phyloP scores from a whole-genome alignment of 129 eudicot genomes.

The Artemisia argyi region DNA sequence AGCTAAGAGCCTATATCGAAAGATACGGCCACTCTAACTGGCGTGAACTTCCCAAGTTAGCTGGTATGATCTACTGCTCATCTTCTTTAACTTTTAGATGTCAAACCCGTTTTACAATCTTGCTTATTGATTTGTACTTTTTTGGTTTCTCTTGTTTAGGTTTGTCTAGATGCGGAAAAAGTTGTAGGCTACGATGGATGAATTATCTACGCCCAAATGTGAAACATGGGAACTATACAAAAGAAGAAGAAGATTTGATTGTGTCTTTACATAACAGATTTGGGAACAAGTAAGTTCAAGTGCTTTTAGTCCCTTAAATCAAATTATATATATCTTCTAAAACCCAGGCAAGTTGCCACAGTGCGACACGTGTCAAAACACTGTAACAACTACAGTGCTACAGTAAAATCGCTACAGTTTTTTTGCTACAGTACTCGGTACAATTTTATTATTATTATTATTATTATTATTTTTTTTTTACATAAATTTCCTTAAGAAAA shows the following conservation, averaged over 20 bases:
- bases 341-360: no score
- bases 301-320: not conserved
- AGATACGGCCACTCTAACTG: constrained; percentile 30
- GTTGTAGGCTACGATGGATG: constrained; percentile 40
- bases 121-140: not conserved
- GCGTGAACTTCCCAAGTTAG: constrained; percentile 26
- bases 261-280: constrained; percentile 14
- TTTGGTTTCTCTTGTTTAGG: constrained; percentile 18
- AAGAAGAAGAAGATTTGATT: constrained; percentile 32
- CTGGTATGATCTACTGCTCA: constrained; percentile 15
- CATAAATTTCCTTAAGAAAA: no score
- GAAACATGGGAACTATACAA: constrained; percentile 28
- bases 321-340: no score
- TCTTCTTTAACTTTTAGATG: not conserved
- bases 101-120: not conserved
- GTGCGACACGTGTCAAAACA: no score
- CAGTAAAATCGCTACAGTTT: no score
- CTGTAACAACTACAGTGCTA: no score
- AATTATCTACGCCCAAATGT: constrained; percentile 28
- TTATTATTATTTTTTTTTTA: no score
- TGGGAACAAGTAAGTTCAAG: constrained; percentile 29
- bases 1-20: constrained; percentile 10
- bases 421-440: no score
- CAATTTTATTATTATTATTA: no score
- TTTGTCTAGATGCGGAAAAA: constrained; percentile 45